Conservation (phyloP, 1,284 basidiomycete genomes). For the Heterobasidion occidentale region DNA sequence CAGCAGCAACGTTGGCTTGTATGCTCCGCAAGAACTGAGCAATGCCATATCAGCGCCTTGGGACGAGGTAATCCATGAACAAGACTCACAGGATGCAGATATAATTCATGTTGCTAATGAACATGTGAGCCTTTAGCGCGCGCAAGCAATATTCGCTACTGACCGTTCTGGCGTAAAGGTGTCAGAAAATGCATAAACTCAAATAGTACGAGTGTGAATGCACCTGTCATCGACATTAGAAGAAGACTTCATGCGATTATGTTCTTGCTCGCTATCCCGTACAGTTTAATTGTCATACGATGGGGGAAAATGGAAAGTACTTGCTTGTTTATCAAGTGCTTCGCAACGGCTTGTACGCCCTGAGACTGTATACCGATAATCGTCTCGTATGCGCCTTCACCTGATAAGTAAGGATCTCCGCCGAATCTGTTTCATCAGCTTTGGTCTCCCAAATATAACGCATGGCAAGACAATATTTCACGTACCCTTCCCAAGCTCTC, state of each 20-base stretch:
- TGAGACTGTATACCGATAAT: conserved; percentile 52
- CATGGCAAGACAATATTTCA: not conserved
- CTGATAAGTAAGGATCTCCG: conserved; percentile 54
- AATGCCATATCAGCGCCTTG: conserved; percentile 10
- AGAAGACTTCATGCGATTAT: conserved; percentile 41
- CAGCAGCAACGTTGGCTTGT: conserved; percentile 54
- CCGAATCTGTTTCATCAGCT: conserved; percentile 29
- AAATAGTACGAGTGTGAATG: conserved; percentile 8
- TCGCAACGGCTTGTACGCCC: conserved; percentile 53
- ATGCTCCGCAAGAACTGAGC: conserved; percentile 55
- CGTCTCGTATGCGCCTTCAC: conserved; percentile 51
- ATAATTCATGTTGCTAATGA: conserved; percentile 46
- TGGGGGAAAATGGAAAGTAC: not conserved
- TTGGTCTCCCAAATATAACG: no score
- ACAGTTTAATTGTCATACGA: no score
- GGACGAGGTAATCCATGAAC: not conserved
- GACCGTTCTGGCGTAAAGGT: conserved; percentile 13
- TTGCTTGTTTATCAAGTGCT: conserved; percentile 54
- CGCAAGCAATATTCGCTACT: not conserved
- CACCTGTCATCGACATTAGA: conserved; percentile 61
- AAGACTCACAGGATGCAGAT: conserved; percentile 36
- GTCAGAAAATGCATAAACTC: not conserved
- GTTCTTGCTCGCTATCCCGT: conserved; percentile 41
- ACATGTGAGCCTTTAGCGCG: no score
- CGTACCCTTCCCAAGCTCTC: conserved; percentile 63